Percentiles rank a stretch among this genome's conserved stretches.
These are phyloP conservation scores for Sclerotiophoma versabilis DNA, from an alignment of 2,329 filamentous ascomycete genomes.

Conservation along the genomic window DNA sequence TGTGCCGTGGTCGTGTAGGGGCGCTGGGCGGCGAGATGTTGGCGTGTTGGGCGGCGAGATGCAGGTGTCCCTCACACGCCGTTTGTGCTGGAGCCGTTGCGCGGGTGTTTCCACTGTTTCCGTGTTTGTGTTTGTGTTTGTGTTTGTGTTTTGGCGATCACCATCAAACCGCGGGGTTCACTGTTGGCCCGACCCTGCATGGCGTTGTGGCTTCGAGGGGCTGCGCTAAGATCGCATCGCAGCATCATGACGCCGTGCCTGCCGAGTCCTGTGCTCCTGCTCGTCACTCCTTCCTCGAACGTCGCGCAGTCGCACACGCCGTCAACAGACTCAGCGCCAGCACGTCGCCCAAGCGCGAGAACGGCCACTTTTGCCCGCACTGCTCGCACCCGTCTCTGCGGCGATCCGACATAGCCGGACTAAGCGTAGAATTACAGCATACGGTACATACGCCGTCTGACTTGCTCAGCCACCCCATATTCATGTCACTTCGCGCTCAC, in stretches of 20 bases:
- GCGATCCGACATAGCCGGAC: slow-evolving; percentile 17
- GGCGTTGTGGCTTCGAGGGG: slow-evolving; percentile 3
- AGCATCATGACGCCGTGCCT: slow-evolving; percentile 12
- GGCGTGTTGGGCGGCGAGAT: too few relatives aligned
- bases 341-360: neutral
- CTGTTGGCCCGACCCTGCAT: neutral
- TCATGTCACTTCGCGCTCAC: slow-evolving; percentile 17
- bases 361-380: slow-evolving; percentile 1
- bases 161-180: slow-evolving; percentile 5
- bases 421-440: slow-evolving; percentile 11
- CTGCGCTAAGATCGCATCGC: slow-evolving; percentile 7
- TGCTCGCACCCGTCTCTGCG: slow-evolving; percentile 1
- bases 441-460: slow-evolving; percentile 15
- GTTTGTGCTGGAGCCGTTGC: neutral
- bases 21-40: neutral
- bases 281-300: neutral
- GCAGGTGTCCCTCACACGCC: neutral
- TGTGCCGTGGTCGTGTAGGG: neutral
- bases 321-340: neutral
- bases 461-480: slow-evolving; percentile 15
- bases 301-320: neutral
- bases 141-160: neutral
- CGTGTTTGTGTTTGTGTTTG: neutral
- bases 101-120: neutral
- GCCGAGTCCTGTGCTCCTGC: slow-evolving; percentile 3